phyloP scores from a whole-genome alignment of 768 basidiomycete genomes.

The Psilocybe cubensis region DNA sequence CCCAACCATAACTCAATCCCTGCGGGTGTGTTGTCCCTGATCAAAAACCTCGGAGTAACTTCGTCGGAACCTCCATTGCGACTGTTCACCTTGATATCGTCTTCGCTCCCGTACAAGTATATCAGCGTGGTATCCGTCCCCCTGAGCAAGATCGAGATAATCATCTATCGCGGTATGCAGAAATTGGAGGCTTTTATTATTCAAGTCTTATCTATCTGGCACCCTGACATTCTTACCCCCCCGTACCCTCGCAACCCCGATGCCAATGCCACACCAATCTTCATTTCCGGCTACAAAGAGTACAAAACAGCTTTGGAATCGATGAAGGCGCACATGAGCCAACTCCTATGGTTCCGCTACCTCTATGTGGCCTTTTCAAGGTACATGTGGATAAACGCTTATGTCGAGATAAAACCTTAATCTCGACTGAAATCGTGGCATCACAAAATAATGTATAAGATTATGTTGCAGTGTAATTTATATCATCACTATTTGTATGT shows the following conservation, averaged over 20 bases:
- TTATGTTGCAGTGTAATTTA: neutral
- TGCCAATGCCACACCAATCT: slow-evolving; percentile 38
- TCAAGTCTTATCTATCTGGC: slow-evolving; percentile 16
- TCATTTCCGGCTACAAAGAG: slow-evolving; percentile 58
- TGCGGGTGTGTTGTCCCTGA: slow-evolving; percentile 52
- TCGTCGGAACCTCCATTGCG: slow-evolving; percentile 31
- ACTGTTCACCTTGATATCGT: slow-evolving; percentile 65
- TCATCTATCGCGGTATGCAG: slow-evolving; percentile 26
- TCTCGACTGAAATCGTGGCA: neutral
- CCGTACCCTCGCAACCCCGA: slow-evolving; percentile 17
- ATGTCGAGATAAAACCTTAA: slow-evolving; percentile 56
- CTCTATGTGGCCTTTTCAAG: slow-evolving; percentile 78
- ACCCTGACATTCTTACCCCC: slow-evolving; percentile 14
- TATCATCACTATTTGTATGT: neutral
- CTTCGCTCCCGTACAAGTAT: slow-evolving; percentile 64
- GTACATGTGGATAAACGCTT: slow-evolving; percentile 94
- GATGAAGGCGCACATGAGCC: slow-evolving; percentile 73
- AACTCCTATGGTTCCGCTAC: slow-evolving; percentile 91
- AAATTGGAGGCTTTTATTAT: slow-evolving; percentile 25
- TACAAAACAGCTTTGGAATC: slow-evolving; percentile 65
- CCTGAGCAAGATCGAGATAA: slow-evolving; percentile 50
- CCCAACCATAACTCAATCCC: slow-evolving; percentile 84
- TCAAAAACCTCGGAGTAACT: slow-evolving; percentile 25
- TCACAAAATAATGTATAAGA: neutral
- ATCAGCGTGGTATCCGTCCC: slow-evolving; percentile 54